Conservation (phyloP, 192 early-diverging fungal genomes). For the Phlyctochytrium planicorne region DNA sequence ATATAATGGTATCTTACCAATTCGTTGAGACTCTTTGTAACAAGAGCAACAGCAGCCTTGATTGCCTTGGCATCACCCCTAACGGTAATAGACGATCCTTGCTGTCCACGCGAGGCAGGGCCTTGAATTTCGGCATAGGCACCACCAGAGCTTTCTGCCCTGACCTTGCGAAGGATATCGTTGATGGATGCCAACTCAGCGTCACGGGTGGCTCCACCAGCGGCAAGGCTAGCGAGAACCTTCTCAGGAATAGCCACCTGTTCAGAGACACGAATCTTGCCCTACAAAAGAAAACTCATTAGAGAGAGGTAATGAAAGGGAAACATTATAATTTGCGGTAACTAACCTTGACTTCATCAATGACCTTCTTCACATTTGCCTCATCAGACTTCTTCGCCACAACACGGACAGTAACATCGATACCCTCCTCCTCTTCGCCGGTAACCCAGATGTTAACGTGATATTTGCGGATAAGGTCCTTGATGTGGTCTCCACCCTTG, state of each 20-base stretch:
- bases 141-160: slow-evolving; percentile 24
- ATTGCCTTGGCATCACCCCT: slow-evolving; percentile 40
- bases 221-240: slow-evolving; percentile 28
- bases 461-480: slow-evolving; percentile 38
- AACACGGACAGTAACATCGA: slow-evolving; percentile 11
- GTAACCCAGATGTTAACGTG: slow-evolving; percentile 38
- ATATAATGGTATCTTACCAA: slow-evolving; percentile 20
- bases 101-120: slow-evolving; percentile 18
- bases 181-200: slow-evolving; percentile 32
- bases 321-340: no score
- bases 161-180: slow-evolving; percentile 45
- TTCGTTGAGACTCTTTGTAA: slow-evolving; percentile 25
- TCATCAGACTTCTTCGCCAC: slow-evolving; percentile 17
- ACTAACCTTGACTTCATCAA: slow-evolving; percentile 27
- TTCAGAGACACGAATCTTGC: slow-evolving; percentile 35
- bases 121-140: slow-evolving; percentile 28
- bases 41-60: slow-evolving; percentile 12
- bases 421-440: slow-evolving; percentile 4
- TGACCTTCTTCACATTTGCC: slow-evolving; percentile 19
- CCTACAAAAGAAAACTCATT: slow-evolving; percentile 14
- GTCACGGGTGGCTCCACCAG: slow-evolving; percentile 21
- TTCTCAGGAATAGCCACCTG: slow-evolving; percentile 35
- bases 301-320: slow-evolving; percentile 11
- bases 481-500: slow-evolving; percentile 31
- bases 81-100: slow-evolving; percentile 25